Base-by-base conservation (phyloP, 208 protist genomes). In the Leishmania amazonensis region DNA sequence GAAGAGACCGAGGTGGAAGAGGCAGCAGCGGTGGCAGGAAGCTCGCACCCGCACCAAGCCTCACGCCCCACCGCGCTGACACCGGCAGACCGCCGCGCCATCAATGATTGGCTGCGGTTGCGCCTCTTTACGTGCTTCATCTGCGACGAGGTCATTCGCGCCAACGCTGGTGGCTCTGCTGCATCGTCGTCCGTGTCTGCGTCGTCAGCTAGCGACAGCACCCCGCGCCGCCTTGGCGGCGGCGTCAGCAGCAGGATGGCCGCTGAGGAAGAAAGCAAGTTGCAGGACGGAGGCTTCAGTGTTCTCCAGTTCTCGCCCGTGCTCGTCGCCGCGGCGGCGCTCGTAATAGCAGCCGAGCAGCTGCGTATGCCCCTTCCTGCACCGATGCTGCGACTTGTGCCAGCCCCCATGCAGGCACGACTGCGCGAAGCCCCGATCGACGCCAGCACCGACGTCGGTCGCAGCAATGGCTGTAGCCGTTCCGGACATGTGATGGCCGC, bases 311-410 rank as follows among this genome's bases (percentile, higher is more conserved):
- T 87, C 65, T 71, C 83, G 1, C 89, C 84, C 1, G 75, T 86
- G 21, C 67, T 88, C 28, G 75, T 93, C 31, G 90, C 80, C 28
- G 60, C 88, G 21, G 90, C 89, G 28, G 84, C 92, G 70, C 62
- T 94, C 17, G 86, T 85, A 21, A 81, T 85, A 3, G 87, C 88
- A 7, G 90, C 92, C 42, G 87, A 92, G 82, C 75, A 85, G 68
- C 58, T 87, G 9, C 21, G 75, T 40, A 79, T 89, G 76, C 67
- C 83, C 3, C 88, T 94, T 21, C 91, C 91, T 24, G 68, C 65
- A 3, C 87, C 88, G 11, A 60, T 94, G 35, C 49, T 85, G 38
- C 78, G 81, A 2, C 71, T 92, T 38, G 80, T 94, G 64, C 88
- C 88, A 19, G 67, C 7, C 45, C 19, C 65, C 24, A 54, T 84